These are phyloP conservation scores for Linanthus parryae DNA, from an alignment of 148 eudicot genomes.

Conservation along the genomic window DNA sequence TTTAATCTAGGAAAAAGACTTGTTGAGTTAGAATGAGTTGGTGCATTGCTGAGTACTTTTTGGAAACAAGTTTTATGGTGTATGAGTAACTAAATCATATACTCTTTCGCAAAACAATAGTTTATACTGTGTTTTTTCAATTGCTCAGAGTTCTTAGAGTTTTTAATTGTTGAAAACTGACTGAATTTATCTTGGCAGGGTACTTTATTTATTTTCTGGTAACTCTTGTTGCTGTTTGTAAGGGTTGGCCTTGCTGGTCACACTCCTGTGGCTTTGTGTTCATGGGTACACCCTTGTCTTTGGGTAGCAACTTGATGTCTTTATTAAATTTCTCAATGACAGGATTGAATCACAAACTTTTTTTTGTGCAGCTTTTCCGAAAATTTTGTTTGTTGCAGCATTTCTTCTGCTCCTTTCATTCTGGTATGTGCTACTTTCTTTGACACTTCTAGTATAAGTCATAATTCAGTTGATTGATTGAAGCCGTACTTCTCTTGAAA, in stretches of 20 bases:
- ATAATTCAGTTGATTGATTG: too few species aligned
- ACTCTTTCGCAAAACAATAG: too few species aligned
- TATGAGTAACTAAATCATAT: too few species aligned
- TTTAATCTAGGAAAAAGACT: too few species aligned
- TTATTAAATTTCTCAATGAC: background rate
- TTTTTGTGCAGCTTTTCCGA: constrained; percentile 69
- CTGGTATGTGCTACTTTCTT: constrained; percentile 49
- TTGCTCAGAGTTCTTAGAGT: too few species aligned
- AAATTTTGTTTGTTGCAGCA: constrained; percentile 76
- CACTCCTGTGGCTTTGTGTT: constrained; percentile 72
- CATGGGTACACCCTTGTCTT: constrained; percentile 54
- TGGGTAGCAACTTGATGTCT: constrained; percentile 3
- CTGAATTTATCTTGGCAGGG: constrained; percentile 46
- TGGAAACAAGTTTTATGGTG: too few species aligned
- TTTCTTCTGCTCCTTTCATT: constrained; percentile 91
- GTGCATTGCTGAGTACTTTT: too few species aligned
- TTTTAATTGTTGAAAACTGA: constrained; percentile 11
- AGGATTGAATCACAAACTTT: constrained; percentile 8
- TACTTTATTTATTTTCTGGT: constrained; percentile 55
- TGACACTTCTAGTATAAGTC: too few species aligned
- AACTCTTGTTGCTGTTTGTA: constrained; percentile 78
- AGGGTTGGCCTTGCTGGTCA: constrained; percentile 86
- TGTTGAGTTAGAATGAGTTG: too few species aligned
- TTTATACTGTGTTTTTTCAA: too few species aligned
- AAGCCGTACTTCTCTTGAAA: too few species aligned